Conservation (phyloP, 345 rosid genomes). For the Citrus australasica region DNA sequence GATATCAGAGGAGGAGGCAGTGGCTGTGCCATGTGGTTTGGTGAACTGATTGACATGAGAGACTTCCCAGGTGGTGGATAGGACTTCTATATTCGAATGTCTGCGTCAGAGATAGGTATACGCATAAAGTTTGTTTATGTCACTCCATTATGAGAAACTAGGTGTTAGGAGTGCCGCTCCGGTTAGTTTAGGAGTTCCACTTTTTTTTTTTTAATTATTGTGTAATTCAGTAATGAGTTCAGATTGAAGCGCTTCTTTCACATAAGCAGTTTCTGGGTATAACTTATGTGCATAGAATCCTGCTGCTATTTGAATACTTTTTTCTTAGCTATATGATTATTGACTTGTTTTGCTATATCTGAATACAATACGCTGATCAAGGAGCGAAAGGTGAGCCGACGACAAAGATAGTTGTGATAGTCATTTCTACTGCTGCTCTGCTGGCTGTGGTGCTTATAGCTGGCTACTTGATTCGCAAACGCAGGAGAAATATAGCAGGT, state of each 20-base stretch:
- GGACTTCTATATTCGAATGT: conserved; percentile 20
- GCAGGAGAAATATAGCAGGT: background rate
- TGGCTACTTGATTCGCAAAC: background rate
- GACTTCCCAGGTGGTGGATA: no score
- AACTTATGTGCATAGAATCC: background rate
- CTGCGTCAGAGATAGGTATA: conserved; percentile 28
- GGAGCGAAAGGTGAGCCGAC: no score
- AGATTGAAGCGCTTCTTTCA: background rate
- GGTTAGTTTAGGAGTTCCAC: background rate
- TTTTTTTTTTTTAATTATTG: background rate
- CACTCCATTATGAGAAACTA: background rate
- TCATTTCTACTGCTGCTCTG: background rate
- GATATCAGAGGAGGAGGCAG: conserved; percentile 28
- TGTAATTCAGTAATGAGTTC: background rate
- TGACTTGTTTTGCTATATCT: no score
- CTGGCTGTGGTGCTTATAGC: background rate
- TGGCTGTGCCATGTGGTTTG: no score
- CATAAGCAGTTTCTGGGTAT: background rate
- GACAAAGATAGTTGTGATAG: background rate
- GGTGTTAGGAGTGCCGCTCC: background rate
- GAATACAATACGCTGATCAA: no score
- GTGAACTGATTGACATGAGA: no score
- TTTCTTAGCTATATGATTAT: no score
- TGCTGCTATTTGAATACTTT: background rate
- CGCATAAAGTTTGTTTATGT: background rate